phyloP scores from a whole-genome alignment of 2,329 filamentous ascomycete genomes.

The Lomentospora prolificans region DNA sequence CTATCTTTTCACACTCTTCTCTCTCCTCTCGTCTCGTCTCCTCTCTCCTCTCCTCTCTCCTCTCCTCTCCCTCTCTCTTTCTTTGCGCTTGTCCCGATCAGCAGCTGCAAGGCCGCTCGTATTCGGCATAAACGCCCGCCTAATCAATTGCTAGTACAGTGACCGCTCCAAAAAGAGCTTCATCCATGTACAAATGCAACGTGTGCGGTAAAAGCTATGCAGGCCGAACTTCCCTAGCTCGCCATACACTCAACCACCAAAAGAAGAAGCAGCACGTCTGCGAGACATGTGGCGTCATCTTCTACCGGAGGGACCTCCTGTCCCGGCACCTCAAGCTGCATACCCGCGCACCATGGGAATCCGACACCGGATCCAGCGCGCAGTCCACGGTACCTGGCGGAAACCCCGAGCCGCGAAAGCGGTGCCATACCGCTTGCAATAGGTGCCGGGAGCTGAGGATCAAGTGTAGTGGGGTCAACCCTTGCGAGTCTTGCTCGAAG shows the following conservation, averaged over 20 bases:
- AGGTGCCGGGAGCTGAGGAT: constrained; percentile 1
- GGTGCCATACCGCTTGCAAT: constrained; percentile 5
- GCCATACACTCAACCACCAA: constrained; percentile 4
- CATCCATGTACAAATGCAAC: neutral
- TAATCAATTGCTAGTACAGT: no score
- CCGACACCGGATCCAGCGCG: neutral
- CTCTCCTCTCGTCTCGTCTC: no score
- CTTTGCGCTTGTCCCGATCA: no score
- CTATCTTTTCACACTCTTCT: no score
- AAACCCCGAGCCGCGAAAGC: neutral
- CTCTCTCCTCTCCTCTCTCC: no score
- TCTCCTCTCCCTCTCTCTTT: no score
- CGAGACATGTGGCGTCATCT: neutral
- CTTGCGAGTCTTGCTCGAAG: neutral
- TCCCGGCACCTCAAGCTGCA: constrained; percentile 4
- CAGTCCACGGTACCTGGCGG: neutral
- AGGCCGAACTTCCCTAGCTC: neutral
- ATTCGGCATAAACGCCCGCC: no score
- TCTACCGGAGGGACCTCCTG: constrained; percentile 3
- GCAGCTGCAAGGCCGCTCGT: no score
- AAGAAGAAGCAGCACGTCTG: neutral
- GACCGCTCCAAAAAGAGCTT: no score
- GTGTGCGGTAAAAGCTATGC: neutral
- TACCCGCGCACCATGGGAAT: neutral
- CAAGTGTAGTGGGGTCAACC: neutral